phyloP scores from a whole-genome alignment of 176 grass and related monocot genomes.

The Olyra latifolia region DNA sequence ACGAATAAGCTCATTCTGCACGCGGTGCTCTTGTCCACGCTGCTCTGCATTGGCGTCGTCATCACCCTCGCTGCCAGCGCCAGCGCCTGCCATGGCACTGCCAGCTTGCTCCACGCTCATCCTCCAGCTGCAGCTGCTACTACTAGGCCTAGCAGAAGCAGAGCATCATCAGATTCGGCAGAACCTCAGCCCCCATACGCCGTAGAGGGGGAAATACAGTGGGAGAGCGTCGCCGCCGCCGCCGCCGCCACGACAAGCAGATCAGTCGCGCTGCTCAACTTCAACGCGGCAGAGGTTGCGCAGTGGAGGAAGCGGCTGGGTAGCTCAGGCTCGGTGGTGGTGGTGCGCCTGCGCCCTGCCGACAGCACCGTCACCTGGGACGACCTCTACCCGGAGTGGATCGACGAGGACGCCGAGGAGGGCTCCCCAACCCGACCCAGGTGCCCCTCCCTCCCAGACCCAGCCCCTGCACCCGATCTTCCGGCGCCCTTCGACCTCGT shows the following conservation, averaged over 20 bases:
- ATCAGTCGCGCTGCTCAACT: slow-evolving; percentile 59
- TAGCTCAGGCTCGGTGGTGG: slow-evolving; percentile 1
- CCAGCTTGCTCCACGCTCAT: not conserved
- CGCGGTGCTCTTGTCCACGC: slow-evolving; percentile 17
- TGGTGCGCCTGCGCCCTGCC: slow-evolving; percentile 38
- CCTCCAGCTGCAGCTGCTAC: not conserved
- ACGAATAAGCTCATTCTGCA: not conserved
- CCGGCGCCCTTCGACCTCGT: slow-evolving; percentile 50
- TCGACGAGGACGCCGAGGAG: slow-evolving; percentile 50
- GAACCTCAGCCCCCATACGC: slow-evolving; percentile 27
- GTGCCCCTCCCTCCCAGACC: slow-evolving; percentile 61
- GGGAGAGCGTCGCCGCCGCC: slow-evolving; percentile 43
- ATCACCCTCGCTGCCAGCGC: slow-evolving; percentile 38
- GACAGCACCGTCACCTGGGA: slow-evolving; percentile 56
- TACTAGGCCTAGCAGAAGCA: too few species aligned
- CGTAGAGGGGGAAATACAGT: slow-evolving; percentile 37
- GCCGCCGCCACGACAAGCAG: too few species aligned
- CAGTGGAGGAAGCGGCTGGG: slow-evolving; percentile 38
- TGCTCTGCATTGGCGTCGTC: slow-evolving; percentile 18
- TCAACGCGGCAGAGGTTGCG: slow-evolving; percentile 50
- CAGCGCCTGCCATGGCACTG: too few species aligned
- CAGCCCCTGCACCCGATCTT: too few species aligned
- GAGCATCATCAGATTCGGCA: not conserved
- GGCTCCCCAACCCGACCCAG: slow-evolving; percentile 18
- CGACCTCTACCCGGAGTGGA: slow-evolving; percentile 66